Conservation (phyloP, 768 basidiomycete genomes). For the Tricholoma terreum region DNA sequence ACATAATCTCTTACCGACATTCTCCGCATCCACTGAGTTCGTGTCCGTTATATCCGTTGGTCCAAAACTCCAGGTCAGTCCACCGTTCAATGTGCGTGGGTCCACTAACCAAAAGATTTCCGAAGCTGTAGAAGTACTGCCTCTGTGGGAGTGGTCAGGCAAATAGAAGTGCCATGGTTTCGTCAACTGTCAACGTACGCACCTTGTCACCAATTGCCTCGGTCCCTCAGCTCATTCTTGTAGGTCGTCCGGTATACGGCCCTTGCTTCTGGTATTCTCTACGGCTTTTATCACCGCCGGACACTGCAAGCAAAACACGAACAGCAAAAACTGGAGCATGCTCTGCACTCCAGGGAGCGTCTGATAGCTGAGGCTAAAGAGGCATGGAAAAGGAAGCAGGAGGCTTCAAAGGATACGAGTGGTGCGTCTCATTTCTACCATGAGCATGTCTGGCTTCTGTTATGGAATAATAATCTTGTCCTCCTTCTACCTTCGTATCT, state of each 20-base stretch:
- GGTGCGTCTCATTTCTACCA: slow-evolving; percentile 42
- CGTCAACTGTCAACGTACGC: slow-evolving; percentile 73
- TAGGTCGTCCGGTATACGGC: slow-evolving; percentile 96
- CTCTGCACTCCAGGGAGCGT: slow-evolving; percentile 68
- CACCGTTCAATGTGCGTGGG: background rate
- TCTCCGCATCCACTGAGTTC: slow-evolving; percentile 31
- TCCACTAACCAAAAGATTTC: background rate
- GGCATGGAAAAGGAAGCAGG: slow-evolving; percentile 82
- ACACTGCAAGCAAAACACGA: slow-evolving; percentile 83
- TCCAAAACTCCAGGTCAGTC: slow-evolving; percentile 35
- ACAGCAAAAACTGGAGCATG: slow-evolving; percentile 69
- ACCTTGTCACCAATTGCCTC: slow-evolving; percentile 12
- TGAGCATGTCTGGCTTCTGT: background rate
- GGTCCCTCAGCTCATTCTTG: slow-evolving; percentile 1
- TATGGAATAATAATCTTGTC: background rate
- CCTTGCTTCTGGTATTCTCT: slow-evolving; percentile 79
- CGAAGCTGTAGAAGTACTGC: slow-evolving; percentile 15
- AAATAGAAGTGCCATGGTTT: slow-evolving; percentile 50
- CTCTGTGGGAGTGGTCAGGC: slow-evolving; percentile 27
- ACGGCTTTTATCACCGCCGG: slow-evolving; percentile 90
- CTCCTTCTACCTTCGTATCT: slow-evolving; percentile 1
- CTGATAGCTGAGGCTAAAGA: slow-evolving; percentile 85
- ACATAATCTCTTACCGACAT: slow-evolving; percentile 44
- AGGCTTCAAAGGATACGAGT: slow-evolving; percentile 46
- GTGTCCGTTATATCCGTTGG: slow-evolving; percentile 25